phyloP scores from a whole-genome alignment of 2,329 filamentous ascomycete genomes.

The Arthrobotrys megalospora region DNA sequence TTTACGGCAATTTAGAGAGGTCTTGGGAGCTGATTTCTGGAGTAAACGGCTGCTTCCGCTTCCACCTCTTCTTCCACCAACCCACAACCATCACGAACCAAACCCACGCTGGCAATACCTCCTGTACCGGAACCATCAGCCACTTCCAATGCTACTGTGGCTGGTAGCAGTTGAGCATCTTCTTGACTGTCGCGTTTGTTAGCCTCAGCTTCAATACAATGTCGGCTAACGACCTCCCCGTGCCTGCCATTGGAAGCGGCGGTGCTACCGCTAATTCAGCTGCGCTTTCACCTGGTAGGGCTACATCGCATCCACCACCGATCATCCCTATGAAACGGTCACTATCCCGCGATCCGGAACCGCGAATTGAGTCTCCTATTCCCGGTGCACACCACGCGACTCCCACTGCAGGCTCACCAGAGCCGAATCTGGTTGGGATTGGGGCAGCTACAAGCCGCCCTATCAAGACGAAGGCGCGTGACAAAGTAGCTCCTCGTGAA shows the following conservation, averaged over 20 bases:
- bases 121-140: background rate
- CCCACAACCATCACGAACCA: background rate
- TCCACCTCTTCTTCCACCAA: background rate
- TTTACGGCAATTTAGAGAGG: conserved; percentile 35
- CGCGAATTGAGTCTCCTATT: conserved; percentile 50
- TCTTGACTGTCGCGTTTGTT: background rate
- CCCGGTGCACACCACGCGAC: conserved; percentile 57
- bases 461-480: conserved; percentile 57
- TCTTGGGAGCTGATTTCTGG: conserved; percentile 44
- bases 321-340: conserved; percentile 59
- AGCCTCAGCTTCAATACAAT: conserved; percentile 6
- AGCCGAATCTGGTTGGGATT: conserved; percentile 34
- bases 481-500: conserved; percentile 58
- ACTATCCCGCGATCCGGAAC: conserved; percentile 55
- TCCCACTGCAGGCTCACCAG: conserved; percentile 48
- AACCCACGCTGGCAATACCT: background rate
- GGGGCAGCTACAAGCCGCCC: conserved; percentile 46
- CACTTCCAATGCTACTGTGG: background rate
- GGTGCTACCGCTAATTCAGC: conserved; percentile 5
- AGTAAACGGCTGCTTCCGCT: conserved; percentile 18
- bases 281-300: conserved; percentile 36
- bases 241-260: conserved; percentile 42
- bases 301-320: conserved; percentile 56
- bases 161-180: background rate
- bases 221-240: conserved; percentile 44